A percentile compares a stretch with the other conserved stretches of the same genome.
Conservation (phyloP, 208 protist genomes). For the Phytomonas francai region DNA sequence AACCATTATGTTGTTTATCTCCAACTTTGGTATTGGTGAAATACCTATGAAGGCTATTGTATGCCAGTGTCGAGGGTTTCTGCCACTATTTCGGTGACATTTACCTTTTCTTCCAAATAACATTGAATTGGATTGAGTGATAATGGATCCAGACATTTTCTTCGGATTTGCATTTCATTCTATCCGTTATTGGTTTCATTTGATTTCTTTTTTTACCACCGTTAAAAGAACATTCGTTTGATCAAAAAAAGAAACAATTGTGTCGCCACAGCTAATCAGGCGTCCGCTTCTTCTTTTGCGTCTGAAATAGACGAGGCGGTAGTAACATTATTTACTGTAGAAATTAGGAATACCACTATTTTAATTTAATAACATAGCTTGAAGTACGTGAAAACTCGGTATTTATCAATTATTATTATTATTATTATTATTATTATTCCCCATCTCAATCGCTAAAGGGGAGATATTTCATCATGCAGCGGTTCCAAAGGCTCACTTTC, state of each 20-base stretch:
- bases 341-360: constrained; percentile 4
- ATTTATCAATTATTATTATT: constrained; percentile 9
- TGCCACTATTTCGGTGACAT: background rate
- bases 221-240: background rate
- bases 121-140: background rate
- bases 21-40: background rate
- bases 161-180: constrained; percentile 3
- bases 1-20: background rate
- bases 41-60: background rate
- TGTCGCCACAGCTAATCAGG: background rate
- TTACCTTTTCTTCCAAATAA: background rate
- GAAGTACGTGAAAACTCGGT: constrained; percentile 1
- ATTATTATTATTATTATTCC: constrained; percentile 11
- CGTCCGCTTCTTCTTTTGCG: background rate
- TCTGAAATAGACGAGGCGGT: background rate
- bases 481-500: background rate
- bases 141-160: background rate
- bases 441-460: background rate
- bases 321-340: constrained; percentile 3
- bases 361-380: constrained; percentile 1
- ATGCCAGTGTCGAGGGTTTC: background rate
- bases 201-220: constrained; percentile 12
- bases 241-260: background rate
- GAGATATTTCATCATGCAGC: background rate
- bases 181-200: constrained; percentile 16